Evolutionary conservation across 345 rosid species (phyloP).

Genomic region (Gossypioides kirkii): DNA sequence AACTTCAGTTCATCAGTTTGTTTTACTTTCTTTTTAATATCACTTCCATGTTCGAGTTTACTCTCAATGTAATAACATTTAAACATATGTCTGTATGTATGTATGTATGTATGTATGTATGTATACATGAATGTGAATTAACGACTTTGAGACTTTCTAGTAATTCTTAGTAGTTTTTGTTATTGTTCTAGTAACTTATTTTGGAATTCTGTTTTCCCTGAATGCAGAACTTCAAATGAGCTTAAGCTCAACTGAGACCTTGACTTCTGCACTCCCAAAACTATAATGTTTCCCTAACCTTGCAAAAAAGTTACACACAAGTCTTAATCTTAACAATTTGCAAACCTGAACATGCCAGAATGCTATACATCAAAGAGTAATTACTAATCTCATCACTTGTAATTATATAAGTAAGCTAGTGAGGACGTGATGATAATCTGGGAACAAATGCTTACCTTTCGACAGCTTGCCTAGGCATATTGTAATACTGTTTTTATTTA

Average conservation of each 20-base stretch:
- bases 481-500: constrained; percentile 11
- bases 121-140: too few species aligned
- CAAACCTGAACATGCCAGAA: not conserved
- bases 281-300: constrained; percentile 92
- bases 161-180: too few species aligned
- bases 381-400: not conserved
- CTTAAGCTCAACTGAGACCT: constrained; percentile 41
- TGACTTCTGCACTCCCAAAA: constrained; percentile 72
- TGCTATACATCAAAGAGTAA: not conserved
- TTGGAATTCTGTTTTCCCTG: constrained; percentile 30
- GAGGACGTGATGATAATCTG: not conserved
- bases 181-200: too few species aligned
- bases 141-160: too few species aligned
- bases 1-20: too few species aligned
- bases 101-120: too few species aligned
- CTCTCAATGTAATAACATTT: too few species aligned
- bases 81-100: too few species aligned
- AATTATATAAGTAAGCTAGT: not conserved
- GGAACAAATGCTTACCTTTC: not conserved
- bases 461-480: constrained; percentile 50
- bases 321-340: too few species aligned
- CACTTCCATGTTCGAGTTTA: too few species aligned
- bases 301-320: constrained; percentile 23
- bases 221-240: constrained; percentile 53
- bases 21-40: too few species aligned